Percentiles rank a stretch among this genome's conserved stretches.
phyloP scores from a whole-genome alignment of 2,329 filamentous ascomycete species.

The Fusarium tricinctum region DNA sequence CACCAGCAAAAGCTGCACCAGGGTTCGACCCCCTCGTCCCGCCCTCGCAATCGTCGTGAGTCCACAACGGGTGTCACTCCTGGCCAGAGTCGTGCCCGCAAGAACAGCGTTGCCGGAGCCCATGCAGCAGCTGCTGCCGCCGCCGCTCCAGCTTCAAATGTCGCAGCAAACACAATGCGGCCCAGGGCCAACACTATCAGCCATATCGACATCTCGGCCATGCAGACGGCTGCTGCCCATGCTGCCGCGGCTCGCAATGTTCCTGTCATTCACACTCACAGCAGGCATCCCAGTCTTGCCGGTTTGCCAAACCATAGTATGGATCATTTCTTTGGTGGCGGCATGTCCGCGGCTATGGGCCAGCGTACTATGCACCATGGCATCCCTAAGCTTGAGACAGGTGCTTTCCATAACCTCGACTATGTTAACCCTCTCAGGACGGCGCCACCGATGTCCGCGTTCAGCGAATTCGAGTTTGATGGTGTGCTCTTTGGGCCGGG shows the following conservation, averaged over 20 bases:
- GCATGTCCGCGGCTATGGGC: slow-evolving; percentile 78
- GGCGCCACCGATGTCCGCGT: slow-evolving; percentile 75
- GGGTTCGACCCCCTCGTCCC: slow-evolving; percentile 87
- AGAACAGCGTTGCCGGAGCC: slow-evolving; percentile 85
- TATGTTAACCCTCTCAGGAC: slow-evolving; percentile 79
- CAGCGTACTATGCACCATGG: slow-evolving; percentile 76
- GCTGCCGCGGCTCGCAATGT: slow-evolving; percentile 64
- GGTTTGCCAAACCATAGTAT: slow-evolving; percentile 72
- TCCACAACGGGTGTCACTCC: slow-evolving; percentile 82
- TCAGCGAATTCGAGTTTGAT: slow-evolving; percentile 65
- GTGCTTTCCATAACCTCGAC: slow-evolving; percentile 75
- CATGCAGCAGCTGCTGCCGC: slow-evolving; percentile 60
- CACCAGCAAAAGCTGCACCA: slow-evolving; percentile 99
- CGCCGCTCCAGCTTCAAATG: slow-evolving; percentile 59
- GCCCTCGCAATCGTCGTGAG: slow-evolving; percentile 89
- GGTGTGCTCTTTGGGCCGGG: slow-evolving; percentile 77
- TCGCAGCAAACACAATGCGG: slow-evolving; percentile 74
- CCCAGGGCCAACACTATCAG: slow-evolving; percentile 97
- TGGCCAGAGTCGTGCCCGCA: slow-evolving; percentile 81
- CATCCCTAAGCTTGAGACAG: slow-evolving; percentile 87
- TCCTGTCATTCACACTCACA: slow-evolving; percentile 71
- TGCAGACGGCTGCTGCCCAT: slow-evolving; percentile 76
- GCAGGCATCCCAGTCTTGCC: slow-evolving; percentile 80
- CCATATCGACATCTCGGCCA: slow-evolving; percentile 83
- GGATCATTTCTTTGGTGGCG: slow-evolving; percentile 76